Conservation (phyloP, 1,139 yeast species). For the Hyphopichia wangnamkhiaoensis region DNA sequence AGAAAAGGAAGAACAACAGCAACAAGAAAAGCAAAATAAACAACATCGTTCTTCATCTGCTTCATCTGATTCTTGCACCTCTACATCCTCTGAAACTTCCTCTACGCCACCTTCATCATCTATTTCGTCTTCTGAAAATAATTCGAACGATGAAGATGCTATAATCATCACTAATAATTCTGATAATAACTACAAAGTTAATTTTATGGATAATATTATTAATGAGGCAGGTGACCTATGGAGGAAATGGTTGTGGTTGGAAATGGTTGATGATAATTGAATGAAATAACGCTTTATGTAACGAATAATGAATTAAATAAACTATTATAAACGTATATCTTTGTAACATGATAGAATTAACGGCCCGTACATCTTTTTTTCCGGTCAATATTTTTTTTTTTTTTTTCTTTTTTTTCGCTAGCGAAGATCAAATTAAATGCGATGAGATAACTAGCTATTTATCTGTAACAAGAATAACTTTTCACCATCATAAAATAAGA, state of each 20-base stretch:
- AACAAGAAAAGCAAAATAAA: slow-evolving; percentile 19
- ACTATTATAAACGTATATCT: background rate
- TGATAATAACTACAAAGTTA: slow-evolving; percentile 35
- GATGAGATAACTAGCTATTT: slow-evolving; percentile 6
- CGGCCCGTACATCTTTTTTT: background rate
- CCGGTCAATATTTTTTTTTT: background rate
- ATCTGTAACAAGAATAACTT: background rate
- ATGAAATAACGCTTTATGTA: too few species aligned
- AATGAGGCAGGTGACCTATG: slow-evolving; percentile 84
- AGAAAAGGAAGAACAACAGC: slow-evolving; percentile 12
- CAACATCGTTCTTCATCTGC: slow-evolving; percentile 2
- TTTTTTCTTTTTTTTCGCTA: background rate
- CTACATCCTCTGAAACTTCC: slow-evolving; percentile 3
- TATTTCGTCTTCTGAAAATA: slow-evolving; percentile 15
- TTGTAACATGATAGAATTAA: background rate
- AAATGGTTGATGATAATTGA: slow-evolving; percentile 52
- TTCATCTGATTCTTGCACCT: slow-evolving; percentile 4
- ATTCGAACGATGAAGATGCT: slow-evolving; percentile 10
- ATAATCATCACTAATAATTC: slow-evolving; percentile 38
- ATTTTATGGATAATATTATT: slow-evolving; percentile 69
- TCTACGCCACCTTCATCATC: slow-evolving; percentile 10
- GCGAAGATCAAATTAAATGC: background rate
- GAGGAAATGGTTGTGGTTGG: slow-evolving; percentile 84
- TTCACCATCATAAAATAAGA: background rate
- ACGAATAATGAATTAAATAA: too few species aligned